These are phyloP conservation scores for Bipolaris victoriae DNA, from an alignment of 2,329 filamentous ascomycete species.

Conservation along the genomic window DNA sequence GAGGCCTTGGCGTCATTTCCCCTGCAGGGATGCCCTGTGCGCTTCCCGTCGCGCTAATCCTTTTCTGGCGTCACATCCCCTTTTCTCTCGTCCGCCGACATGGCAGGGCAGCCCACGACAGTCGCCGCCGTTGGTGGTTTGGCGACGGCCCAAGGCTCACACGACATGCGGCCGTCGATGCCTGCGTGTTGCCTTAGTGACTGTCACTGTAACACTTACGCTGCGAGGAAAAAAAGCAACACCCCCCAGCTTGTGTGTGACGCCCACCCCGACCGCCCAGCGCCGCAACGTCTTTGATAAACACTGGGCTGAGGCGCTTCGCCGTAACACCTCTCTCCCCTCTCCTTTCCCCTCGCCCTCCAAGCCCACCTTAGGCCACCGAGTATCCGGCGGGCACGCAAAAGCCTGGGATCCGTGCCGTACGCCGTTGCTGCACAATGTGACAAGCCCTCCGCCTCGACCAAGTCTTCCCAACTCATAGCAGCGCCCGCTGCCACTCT, in stretches of 20 bases:
- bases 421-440: constrained; percentile 15
- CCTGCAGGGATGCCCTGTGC: constrained; percentile 11
- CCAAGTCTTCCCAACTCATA: constrained; percentile 1
- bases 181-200: constrained; percentile 11
- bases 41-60: constrained; percentile 10
- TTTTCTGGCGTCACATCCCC: constrained; percentile 3
- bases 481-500: not conserved
- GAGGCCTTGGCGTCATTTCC: constrained; percentile 18
- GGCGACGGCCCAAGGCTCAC: constrained; percentile 14
- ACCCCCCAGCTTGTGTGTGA: not conserved
- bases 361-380: constrained; percentile 4
- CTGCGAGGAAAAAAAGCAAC: constrained; percentile 1
- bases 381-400: constrained; percentile 14
- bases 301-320: not conserved
- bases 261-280: not conserved
- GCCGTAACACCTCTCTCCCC: not conserved
- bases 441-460: constrained; percentile 16
- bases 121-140: constrained; percentile 22
- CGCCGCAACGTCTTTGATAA: constrained; percentile 1
- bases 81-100: constrained; percentile 15
- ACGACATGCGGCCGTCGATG: constrained; percentile 1
- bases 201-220: not conserved
- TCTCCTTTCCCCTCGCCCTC: constrained; percentile 8
- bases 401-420: constrained; percentile 19
- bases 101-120: constrained; percentile 8